Evolutionary conservation across 2,329 filamentous ascomycete genomes (phyloP).

Genomic region (Venturia asperata): DNA sequence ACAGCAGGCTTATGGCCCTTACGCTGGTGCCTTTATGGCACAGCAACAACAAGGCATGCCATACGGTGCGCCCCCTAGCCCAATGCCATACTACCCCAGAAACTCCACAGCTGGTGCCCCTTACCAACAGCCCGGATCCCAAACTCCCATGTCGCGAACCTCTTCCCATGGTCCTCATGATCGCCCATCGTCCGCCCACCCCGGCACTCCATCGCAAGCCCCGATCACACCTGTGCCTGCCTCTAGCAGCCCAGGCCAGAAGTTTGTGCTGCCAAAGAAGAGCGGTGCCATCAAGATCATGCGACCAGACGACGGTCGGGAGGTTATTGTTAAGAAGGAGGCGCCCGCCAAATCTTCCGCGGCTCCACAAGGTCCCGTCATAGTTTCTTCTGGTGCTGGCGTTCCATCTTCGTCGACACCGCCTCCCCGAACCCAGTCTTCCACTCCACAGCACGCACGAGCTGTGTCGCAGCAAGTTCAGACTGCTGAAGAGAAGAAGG

Average conservation of each 20-base stretch:
- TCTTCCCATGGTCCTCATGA: slow-evolving; percentile 46
- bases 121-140: slow-evolving; percentile 49
- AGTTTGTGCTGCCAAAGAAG: slow-evolving; percentile 57
- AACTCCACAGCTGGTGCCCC: slow-evolving; percentile 36
- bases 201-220: slow-evolving; percentile 46
- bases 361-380: slow-evolving; percentile 44
- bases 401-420: slow-evolving; percentile 57
- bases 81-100: slow-evolving; percentile 29
- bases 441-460: slow-evolving; percentile 56
- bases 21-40: slow-evolving; percentile 1
- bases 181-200: slow-evolving; percentile 55
- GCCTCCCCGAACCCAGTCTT: slow-evolving; percentile 66
- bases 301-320: slow-evolving; percentile 69
- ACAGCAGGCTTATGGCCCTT: not conserved
- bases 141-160: slow-evolving; percentile 67
- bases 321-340: slow-evolving; percentile 55
- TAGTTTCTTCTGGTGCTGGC: slow-evolving; percentile 52
- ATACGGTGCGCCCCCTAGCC: slow-evolving; percentile 30
- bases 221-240: slow-evolving; percentile 45
- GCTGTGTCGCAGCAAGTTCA: slow-evolving; percentile 65
- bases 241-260: slow-evolving; percentile 53
- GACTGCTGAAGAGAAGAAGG: slow-evolving; percentile 64
- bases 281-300: slow-evolving; percentile 78
- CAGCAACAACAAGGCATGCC: slow-evolving; percentile 21
- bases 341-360: slow-evolving; percentile 38